Evolutionary conservation across 2,329 filamentous ascomycete genomes (phyloP).

Genomic region (Cyanodermella asteris): DNA sequence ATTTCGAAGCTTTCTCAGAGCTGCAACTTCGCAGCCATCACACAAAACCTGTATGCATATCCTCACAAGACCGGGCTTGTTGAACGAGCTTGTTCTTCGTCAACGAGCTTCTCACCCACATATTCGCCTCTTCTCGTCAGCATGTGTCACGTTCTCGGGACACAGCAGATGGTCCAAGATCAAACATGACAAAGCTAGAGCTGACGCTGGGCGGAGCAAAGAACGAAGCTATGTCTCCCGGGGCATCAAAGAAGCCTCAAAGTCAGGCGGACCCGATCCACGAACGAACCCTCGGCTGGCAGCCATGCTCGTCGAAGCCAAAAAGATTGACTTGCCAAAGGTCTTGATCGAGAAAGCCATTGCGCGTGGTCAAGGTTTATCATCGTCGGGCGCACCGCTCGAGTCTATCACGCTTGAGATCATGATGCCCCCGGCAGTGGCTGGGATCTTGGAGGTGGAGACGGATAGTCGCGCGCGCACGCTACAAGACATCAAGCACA

Average conservation of each 20-base stretch:
- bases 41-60: no score
- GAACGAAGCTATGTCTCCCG: conserved; percentile 47
- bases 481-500: conserved; percentile 47
- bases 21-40: no score
- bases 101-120: conserved; percentile 1
- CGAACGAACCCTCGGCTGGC: conserved; percentile 56
- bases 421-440: conserved; percentile 51
- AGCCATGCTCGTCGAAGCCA: conserved; percentile 50
- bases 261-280: conserved; percentile 52
- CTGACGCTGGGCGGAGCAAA: conserved; percentile 52
- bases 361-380: conserved; percentile 69
- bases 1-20: no score
- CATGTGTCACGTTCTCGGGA: conserved; percentile 31
- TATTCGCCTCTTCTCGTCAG: no score
- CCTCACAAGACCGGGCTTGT: neutral
- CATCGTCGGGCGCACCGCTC: conserved; percentile 50
- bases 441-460: conserved; percentile 64
- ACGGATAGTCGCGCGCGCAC: conserved; percentile 60
- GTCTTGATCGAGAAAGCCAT: conserved; percentile 65
- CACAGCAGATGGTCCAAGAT: conserved; percentile 95
- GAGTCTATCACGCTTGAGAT: conserved; percentile 60
- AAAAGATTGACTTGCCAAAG: conserved; percentile 73
- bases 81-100: neutral
- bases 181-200: conserved; percentile 78
- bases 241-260: conserved; percentile 32